Evolutionary conservation across 1,139 yeast genomes (phyloP).

Genomic region (Yamadazyma atmosphaerica): DNA sequence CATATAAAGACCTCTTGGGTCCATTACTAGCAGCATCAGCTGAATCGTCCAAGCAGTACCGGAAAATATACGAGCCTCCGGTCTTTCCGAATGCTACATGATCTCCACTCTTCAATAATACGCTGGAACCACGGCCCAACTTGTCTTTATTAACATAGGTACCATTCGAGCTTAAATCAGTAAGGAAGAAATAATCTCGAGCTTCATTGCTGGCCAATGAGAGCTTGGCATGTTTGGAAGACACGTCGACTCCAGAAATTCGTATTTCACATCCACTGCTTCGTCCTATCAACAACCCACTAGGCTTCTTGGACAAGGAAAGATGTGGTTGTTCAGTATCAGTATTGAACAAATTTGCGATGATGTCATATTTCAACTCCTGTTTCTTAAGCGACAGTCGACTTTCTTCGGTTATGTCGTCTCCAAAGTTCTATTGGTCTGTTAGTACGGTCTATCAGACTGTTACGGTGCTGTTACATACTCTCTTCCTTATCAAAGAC

Average conservation of each 20-base stretch:
- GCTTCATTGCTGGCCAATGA: slow-evolving; percentile 32
- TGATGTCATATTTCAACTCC: slow-evolving; percentile 19
- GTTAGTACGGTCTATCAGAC: neutral
- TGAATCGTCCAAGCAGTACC: slow-evolving; percentile 34
- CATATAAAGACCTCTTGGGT: slow-evolving; percentile 47
- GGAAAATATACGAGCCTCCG: slow-evolving; percentile 55
- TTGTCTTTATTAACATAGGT: slow-evolving; percentile 60
- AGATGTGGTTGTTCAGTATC: slow-evolving; percentile 32
- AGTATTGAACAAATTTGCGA: slow-evolving; percentile 37
- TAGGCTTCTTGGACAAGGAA: slow-evolving; percentile 33
- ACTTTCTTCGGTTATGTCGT: slow-evolving; percentile 10
- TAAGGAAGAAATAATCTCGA: slow-evolving; percentile 47
- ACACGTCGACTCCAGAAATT: slow-evolving; percentile 59
- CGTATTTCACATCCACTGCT: slow-evolving; percentile 63
- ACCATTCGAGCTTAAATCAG: slow-evolving; percentile 69
- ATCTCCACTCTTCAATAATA: slow-evolving; percentile 63
- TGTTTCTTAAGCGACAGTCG: slow-evolving; percentile 17
- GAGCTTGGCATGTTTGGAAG: slow-evolving; percentile 64
- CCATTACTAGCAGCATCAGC: slow-evolving; percentile 15
- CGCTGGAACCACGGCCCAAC: slow-evolving; percentile 49
- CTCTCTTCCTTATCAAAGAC: slow-evolving; percentile 43
- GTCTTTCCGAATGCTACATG: slow-evolving; percentile 60
- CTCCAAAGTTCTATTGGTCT: slow-evolving; percentile 10
- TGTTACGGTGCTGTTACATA: slow-evolving; percentile 22
- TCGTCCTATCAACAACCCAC: slow-evolving; percentile 52